Percentiles rank a stretch among this genome's conserved stretches.
phyloP scores from a whole-genome alignment of 108 stramenopile species.

The Nitzschia sp. region DNA sequence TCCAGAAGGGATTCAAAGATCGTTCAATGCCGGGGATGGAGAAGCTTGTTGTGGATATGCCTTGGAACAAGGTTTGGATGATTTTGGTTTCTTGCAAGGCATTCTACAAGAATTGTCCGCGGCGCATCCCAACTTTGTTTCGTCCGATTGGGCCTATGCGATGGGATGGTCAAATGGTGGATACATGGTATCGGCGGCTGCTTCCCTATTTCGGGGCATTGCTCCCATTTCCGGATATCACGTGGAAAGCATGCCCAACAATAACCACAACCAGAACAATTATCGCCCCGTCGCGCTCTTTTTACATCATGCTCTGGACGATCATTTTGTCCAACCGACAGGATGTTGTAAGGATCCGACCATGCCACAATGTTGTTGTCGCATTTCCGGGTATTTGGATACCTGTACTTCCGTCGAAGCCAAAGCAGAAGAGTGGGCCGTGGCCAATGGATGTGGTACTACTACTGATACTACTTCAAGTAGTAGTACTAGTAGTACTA shows the following conservation, averaged over 20 bases:
- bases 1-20: slow-evolving; percentile 44
- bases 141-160: slow-evolving; percentile 34
- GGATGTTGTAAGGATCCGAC: slow-evolving; percentile 54
- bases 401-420: slow-evolving; percentile 31
- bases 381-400: slow-evolving; percentile 30
- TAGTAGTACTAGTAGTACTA: no score
- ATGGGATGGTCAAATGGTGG: slow-evolving; percentile 70
- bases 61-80: slow-evolving; percentile 49
- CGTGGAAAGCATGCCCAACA: slow-evolving; percentile 1
- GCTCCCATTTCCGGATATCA: slow-evolving; percentile 55
- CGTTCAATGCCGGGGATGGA: slow-evolving; percentile 43
- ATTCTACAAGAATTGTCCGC: slow-evolving; percentile 29
- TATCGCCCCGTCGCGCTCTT: slow-evolving; percentile 40
- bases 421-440: background rate
- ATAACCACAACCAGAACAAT: no score
- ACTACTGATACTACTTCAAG: background rate
- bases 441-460: slow-evolving; percentile 1
- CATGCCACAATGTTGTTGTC: slow-evolving; percentile 55
- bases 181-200: slow-evolving; percentile 55
- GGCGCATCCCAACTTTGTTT: slow-evolving; percentile 7
- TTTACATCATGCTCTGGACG: slow-evolving; percentile 49
- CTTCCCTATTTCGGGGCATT: slow-evolving; percentile 49
- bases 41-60: slow-evolving; percentile 63
- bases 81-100: slow-evolving; percentile 44
- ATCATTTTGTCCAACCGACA: slow-evolving; percentile 41